Evolutionary conservation across 2,329 filamentous ascomycete genomes (phyloP).

Genomic region (Chaetoscypha palmicola): DNA sequence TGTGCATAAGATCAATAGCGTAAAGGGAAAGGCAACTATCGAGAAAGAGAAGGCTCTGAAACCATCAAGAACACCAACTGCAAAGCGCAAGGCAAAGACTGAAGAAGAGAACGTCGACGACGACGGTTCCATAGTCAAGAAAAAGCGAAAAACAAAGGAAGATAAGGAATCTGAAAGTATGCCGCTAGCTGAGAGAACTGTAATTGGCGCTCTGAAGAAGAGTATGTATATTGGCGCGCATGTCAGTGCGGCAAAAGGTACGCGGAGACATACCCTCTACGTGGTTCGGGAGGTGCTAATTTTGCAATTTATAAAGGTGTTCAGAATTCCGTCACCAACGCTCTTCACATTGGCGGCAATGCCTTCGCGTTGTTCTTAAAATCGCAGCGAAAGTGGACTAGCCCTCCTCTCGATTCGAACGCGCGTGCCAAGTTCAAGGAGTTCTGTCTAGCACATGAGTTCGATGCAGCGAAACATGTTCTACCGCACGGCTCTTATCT

Average conservation of each 20-base stretch:
- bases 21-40: constrained; percentile 17
- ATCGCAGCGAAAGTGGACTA: constrained; percentile 91
- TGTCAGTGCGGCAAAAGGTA: constrained; percentile 82
- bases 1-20: constrained; percentile 14
- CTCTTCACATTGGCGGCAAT: constrained; percentile 78
- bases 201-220: constrained; percentile 53
- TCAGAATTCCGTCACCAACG: constrained; percentile 78
- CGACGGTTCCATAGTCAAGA: constrained; percentile 22
- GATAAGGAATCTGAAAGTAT: constrained; percentile 49
- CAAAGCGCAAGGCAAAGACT: constrained; percentile 26
- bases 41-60: constrained; percentile 13
- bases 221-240: constrained; percentile 85
- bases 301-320: constrained; percentile 52
- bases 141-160: constrained; percentile 49
- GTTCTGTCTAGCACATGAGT: constrained; percentile 60
- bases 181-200: constrained; percentile 64
- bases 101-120: constrained; percentile 22
- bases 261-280: constrained; percentile 17
- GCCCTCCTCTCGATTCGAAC: constrained; percentile 65
- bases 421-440: constrained; percentile 63
- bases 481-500: constrained; percentile 95
- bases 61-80: constrained; percentile 13
- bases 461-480: constrained; percentile 64
- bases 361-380: constrained; percentile 94
- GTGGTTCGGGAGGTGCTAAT: neutral